Base-by-base conservation (phyloP, 2,329 filamentous ascomycete genomes). In the Pseudogymnoascus sp. region DNA sequence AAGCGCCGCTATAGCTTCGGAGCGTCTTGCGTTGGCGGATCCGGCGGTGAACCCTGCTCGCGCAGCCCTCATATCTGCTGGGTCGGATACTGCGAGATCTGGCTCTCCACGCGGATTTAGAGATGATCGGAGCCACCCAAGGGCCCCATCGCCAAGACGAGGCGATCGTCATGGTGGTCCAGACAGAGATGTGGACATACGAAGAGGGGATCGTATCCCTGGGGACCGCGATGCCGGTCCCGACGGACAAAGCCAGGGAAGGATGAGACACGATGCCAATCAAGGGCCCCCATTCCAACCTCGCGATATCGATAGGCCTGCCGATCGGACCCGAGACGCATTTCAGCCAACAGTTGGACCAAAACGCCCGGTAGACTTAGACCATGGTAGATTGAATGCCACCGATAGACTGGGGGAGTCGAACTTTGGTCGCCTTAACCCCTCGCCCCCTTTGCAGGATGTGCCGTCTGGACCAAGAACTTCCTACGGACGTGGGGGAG, bases 341-440 rank as follows among this genome's bases (percentile, higher is more conserved):
- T 81, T 74, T 67, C 74, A 70, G 64, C 63, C 65, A 30, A 72
- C 66, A 38, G 74, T 69, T 33, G 62, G 70, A 48, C 57, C 68
- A 23, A 61, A 73, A 21, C 74, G 75, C 37, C 69, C 71, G 1
- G 45, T 66, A 19, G 82, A 84, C 28, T 65, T 73, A 2, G 80
- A 83, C 48, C 77, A 81, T 64, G 75, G 76, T 35, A 74, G 78
- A 63, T 65, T 77, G 18, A 75, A 69, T 57, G 35, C 37, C 3
- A 35, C 61, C 9, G 67, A 67, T 60, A 66, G 74, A 59, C 78
- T 81, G 62, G 79, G 83, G 64, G 83, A 86, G 68, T 79, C 81
- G 13, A 83, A 81, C 60, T 85, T 85, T 65, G 83, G 83, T 26
- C 80, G 83, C 2, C 74, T 86, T 55, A 85, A 82, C 63, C 73